Evolutionary conservation across 2,329 filamentous ascomycete species (phyloP).

Genomic region (Ophiostoma tasmaniense): DNA sequence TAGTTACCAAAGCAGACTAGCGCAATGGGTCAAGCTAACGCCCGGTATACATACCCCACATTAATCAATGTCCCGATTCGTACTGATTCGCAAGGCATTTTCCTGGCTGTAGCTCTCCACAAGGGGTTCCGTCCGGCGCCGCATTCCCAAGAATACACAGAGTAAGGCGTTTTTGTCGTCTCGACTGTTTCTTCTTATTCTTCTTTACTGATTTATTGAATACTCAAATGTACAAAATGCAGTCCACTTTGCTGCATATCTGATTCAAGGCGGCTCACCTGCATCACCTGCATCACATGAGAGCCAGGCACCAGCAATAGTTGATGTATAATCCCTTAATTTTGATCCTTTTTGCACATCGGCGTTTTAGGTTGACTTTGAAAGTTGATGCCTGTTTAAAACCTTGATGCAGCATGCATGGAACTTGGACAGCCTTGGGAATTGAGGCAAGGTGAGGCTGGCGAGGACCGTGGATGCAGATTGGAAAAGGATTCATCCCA

Average conservation of each 20-base stretch:
- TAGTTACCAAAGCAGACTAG: not conserved
- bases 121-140: not conserved
- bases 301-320: slow-evolving; percentile 8
- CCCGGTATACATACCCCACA: not conserved
- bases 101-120: not conserved
- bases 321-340: not conserved
- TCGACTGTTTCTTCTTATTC: not conserved
- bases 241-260: slow-evolving; percentile 10
- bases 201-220: not conserved
- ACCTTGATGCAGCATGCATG: not conserved
- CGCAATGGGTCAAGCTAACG: not conserved
- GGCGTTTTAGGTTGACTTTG: not conserved
- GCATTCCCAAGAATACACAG: not conserved
- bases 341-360: not conserved
- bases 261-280: not conserved
- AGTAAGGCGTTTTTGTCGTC: slow-evolving; percentile 11
- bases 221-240: no score
- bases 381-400: not conserved
- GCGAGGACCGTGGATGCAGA: not conserved
- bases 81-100: slow-evolving; percentile 12
- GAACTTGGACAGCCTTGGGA: not conserved
- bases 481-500: not conserved
- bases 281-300: not conserved
- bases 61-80: slow-evolving; percentile 2
- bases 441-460: not conserved